A percentile compares a stretch with the other conserved stretches of the same genome.
These are phyloP conservation scores for Starmerella gropengiesseri DNA, from an alignment of 805 yeast species.

Conservation along the genomic window DNA sequence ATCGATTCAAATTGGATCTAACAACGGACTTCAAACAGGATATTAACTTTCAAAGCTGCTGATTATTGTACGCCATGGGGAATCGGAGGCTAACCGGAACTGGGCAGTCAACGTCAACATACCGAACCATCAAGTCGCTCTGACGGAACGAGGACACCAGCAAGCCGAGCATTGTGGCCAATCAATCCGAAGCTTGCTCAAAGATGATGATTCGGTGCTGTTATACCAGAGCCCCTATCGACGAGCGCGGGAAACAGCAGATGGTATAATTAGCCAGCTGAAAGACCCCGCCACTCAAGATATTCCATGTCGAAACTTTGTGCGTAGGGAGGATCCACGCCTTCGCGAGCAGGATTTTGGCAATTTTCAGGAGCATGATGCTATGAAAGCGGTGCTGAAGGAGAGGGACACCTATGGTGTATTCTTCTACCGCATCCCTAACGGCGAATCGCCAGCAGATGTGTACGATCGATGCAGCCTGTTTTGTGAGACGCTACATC, in stretches of 20 bases:
- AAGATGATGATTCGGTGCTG: constrained; percentile 47
- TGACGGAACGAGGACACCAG: constrained; percentile 58
- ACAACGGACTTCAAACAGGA: neutral
- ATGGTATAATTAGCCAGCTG: constrained; percentile 51
- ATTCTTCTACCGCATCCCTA: constrained; percentile 79
- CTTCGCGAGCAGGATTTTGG: constrained; percentile 95
- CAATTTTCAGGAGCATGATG: constrained; percentile 63
- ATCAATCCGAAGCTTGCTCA: constrained; percentile 30
- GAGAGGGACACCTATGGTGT: constrained; percentile 83
- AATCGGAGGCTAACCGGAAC: constrained; percentile 81
- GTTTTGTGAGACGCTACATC: constrained; percentile 73
- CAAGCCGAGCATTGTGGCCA: constrained; percentile 34
- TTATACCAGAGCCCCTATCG: constrained; percentile 80
- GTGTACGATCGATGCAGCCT: constrained; percentile 86
- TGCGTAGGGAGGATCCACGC: constrained; percentile 62
- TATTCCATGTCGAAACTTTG: constrained; percentile 24
- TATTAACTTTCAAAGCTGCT: constrained; percentile 40
- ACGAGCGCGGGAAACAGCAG: constrained; percentile 75
- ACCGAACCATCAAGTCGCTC: constrained; percentile 69
- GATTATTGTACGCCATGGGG: constrained; percentile 80
- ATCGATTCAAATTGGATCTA: neutral
- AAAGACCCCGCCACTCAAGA: constrained; percentile 33
- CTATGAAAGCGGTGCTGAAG: constrained; percentile 68
- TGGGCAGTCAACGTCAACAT: constrained; percentile 65
- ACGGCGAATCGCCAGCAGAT: constrained; percentile 94